Conservation (phyloP, 805 yeast genomes). For the Torulaspora gathmanii region DNA sequence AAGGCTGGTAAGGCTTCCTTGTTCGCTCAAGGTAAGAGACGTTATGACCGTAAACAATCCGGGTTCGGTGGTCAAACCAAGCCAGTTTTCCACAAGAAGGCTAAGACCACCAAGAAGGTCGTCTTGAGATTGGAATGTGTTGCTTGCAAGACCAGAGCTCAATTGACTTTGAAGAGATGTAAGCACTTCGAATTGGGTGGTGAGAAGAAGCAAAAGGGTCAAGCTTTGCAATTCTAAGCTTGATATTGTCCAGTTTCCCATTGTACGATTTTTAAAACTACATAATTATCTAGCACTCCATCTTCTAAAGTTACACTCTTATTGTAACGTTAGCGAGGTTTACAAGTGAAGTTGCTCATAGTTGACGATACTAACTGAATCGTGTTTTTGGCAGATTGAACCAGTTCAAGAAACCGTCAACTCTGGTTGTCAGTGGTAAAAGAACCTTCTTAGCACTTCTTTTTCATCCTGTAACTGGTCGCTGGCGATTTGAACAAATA, state of each 20-base stretch:
- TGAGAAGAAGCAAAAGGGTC: conserved; percentile 99
- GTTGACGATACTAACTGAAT: neutral
- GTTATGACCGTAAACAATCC: conserved; percentile 99
- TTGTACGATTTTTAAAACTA: conserved; percentile 11
- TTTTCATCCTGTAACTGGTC: no score
- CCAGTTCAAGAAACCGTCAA: no score
- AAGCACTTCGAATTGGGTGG: conserved; percentile 99
- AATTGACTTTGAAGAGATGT: conserved; percentile 97
- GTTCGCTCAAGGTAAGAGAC: conserved; percentile 99
- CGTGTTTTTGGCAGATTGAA: neutral
- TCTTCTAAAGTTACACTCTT: conserved; percentile 6
- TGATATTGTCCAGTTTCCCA: conserved; percentile 11
- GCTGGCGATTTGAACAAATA: neutral
- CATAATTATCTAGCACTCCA: conserved; percentile 10
- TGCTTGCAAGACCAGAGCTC: conserved; percentile 97
- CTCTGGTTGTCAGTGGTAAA: no score
- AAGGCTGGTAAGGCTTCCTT: conserved; percentile 99
- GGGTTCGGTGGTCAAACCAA: conserved; percentile 99
- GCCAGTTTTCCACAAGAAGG: conserved; percentile 99
- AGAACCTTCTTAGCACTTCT: no score
- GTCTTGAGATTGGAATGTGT: conserved; percentile 99
- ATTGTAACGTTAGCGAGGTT: neutral
- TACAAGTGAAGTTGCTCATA: neutral
- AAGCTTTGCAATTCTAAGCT: conserved; percentile 96
- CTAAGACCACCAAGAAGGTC: conserved; percentile 99